phyloP scores from a whole-genome alignment of 441 rosid genomes.

The Gossypium davidsonii region DNA sequence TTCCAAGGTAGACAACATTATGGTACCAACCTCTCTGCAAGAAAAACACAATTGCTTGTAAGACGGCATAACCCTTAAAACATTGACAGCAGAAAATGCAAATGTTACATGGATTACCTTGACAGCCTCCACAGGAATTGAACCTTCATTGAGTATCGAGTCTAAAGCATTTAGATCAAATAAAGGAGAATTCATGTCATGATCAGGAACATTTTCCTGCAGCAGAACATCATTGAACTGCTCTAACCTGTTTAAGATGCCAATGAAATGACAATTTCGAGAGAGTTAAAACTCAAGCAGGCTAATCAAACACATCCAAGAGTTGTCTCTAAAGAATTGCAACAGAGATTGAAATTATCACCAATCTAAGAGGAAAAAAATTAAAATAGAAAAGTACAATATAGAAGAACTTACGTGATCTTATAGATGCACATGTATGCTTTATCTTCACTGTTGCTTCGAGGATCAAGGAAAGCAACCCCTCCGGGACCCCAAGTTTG shows the following conservation, averaged over 20 bases:
- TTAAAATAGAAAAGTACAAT: constrained; percentile 8
- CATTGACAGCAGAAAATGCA: constrained; percentile 4
- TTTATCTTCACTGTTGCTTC: constrained; percentile 33
- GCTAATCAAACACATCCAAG: neutral
- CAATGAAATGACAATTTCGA: neutral
- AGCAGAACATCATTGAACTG: constrained; percentile 86
- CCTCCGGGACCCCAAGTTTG: constrained; percentile 80
- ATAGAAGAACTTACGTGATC: constrained; percentile 57
- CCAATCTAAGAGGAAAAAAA: constrained; percentile 4
- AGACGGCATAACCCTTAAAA: neutral
- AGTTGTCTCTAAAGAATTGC: neutral
- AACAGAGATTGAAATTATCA: neutral
- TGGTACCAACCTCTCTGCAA: constrained; percentile 70
- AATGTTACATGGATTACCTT: constrained; percentile 36
- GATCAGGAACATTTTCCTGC: constrained; percentile 52
- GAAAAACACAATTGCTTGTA: neutral
- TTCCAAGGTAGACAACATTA: constrained; percentile 67
- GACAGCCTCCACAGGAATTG: constrained; percentile 46
- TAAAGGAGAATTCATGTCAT: constrained; percentile 37
- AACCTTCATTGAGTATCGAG: constrained; percentile 33
- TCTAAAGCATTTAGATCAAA: constrained; percentile 48
- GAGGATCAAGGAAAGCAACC: constrained; percentile 74
- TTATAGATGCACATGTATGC: constrained; percentile 59
- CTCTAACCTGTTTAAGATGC: constrained; percentile 56
- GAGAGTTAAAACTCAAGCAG: neutral